These are phyloP conservation scores for Antrodiella citrinella DNA, from an alignment of 768 basidiomycete species.

Conservation along the genomic window DNA sequence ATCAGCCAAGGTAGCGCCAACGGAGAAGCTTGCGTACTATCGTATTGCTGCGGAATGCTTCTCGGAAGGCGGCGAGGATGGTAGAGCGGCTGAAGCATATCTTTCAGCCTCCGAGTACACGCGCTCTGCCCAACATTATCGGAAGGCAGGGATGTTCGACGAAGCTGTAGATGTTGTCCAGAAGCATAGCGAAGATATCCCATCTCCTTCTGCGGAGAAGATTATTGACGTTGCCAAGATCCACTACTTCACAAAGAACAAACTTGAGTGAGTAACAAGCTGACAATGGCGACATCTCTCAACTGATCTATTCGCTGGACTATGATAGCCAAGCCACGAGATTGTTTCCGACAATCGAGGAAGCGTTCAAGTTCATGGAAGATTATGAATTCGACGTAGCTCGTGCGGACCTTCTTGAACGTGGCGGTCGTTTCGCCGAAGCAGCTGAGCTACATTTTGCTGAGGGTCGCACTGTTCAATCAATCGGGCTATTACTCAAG, in stretches of 20 bases:
- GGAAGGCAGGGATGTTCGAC: slow-evolving; percentile 43
- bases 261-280: slow-evolving; percentile 26
- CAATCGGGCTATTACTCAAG: slow-evolving; percentile 36
- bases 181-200: slow-evolving; percentile 24
- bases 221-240: slow-evolving; percentile 29
- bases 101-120: slow-evolving; percentile 34
- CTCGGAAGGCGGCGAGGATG: slow-evolving; percentile 18
- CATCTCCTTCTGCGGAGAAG: slow-evolving; percentile 21
- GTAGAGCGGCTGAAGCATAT: slow-evolving; percentile 38
- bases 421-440: slow-evolving; percentile 32
- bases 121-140: slow-evolving; percentile 37
- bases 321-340: slow-evolving; percentile 38
- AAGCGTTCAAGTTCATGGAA: slow-evolving; percentile 48
- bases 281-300: not conserved
- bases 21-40: slow-evolving; percentile 4
- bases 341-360: slow-evolving; percentile 44
- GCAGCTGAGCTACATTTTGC: slow-evolving; percentile 41
- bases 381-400: slow-evolving; percentile 44
- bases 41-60: slow-evolving; percentile 18
- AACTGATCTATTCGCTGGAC: no score
- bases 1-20: slow-evolving; percentile 9
- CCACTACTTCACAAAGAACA: slow-evolving; percentile 28
- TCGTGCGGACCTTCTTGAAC: slow-evolving; percentile 36
- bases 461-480: slow-evolving; percentile 39
- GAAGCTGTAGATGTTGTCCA: slow-evolving; percentile 43